Conservation (phyloP, 1,139 yeast genomes). For the Yamadazyma epiphylla region DNA sequence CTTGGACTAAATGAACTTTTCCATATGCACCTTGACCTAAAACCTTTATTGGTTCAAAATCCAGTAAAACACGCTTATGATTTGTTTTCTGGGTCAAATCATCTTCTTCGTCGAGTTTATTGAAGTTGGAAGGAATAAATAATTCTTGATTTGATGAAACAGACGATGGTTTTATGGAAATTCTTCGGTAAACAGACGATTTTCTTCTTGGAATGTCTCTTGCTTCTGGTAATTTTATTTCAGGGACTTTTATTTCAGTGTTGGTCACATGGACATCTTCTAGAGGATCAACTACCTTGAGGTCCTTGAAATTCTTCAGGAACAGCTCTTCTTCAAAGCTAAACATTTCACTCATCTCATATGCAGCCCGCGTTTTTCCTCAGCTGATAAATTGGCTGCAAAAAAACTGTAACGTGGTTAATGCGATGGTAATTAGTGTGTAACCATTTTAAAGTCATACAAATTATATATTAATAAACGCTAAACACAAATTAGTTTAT, state of each 20-base stretch:
- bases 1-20: constrained; percentile 37
- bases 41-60: constrained; percentile 36
- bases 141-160: constrained; percentile 16
- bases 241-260: constrained; percentile 2
- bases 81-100: constrained; percentile 3
- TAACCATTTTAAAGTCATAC: no score
- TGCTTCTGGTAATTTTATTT: no score
- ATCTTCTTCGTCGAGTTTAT: constrained; percentile 11
- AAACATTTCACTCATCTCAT: constrained; percentile 12
- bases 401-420: no score
- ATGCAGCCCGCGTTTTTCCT: no score
- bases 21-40: constrained; percentile 44
- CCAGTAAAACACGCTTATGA: constrained; percentile 14
- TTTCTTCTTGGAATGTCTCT: constrained; percentile 13
- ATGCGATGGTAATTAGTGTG: no score
- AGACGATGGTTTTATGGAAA: constrained; percentile 19
- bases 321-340: constrained; percentile 21
- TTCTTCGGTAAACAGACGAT: constrained; percentile 21
- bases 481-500: no score
- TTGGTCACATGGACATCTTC: constrained; percentile 1
- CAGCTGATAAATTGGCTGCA: no score
- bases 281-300: background rate
- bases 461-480: no score
- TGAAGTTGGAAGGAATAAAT: constrained; percentile 17
- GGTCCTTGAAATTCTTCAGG: constrained; percentile 5